Evolutionary conservation across 75 land plant genomes (phyloP).

Genomic region (Cunninghamia lanceolata): DNA sequence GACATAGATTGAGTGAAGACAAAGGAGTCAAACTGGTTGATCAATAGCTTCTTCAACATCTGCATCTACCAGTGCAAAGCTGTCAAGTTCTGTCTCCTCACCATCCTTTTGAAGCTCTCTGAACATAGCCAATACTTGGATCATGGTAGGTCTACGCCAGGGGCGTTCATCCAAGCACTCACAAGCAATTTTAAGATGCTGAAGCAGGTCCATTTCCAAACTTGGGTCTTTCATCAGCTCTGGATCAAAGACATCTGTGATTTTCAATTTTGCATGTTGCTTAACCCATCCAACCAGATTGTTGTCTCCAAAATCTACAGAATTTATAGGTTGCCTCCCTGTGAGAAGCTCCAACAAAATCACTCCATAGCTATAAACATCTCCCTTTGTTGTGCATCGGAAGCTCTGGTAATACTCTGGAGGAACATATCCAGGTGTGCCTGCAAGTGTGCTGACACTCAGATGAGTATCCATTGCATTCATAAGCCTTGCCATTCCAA

Average conservation of each 20-base stretch:
- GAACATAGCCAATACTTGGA: conserved; percentile 49
- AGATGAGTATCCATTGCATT: conserved; percentile 50
- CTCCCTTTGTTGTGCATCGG: conserved; percentile 49
- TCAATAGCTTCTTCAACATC: conserved; percentile 12
- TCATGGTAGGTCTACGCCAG: conserved; percentile 44
- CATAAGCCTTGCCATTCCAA: conserved; percentile 63
- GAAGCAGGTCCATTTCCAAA: conserved; percentile 33
- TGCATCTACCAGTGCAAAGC: conserved; percentile 14
- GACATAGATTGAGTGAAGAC: background rate
- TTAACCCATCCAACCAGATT: conserved; percentile 54
- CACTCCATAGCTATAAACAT: conserved; percentile 64
- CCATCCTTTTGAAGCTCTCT: conserved; percentile 39
- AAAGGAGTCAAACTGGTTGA: conserved; percentile 3
- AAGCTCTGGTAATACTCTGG: conserved; percentile 68
- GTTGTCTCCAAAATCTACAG: conserved; percentile 34
- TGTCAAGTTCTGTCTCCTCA: conserved; percentile 16
- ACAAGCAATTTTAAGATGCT: conserved; percentile 45
- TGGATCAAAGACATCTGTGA: conserved; percentile 29
- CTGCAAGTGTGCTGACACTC: conserved; percentile 44
- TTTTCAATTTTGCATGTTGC: conserved; percentile 22
- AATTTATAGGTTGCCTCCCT: conserved; percentile 39
- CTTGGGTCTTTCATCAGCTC: conserved; percentile 27
- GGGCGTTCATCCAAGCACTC: conserved; percentile 47
- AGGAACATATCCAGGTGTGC: conserved; percentile 59
- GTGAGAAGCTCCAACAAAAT: conserved; percentile 57